phyloP scores from a whole-genome alignment of 176 grass and related monocot genomes.

The Carex cristatella region DNA sequence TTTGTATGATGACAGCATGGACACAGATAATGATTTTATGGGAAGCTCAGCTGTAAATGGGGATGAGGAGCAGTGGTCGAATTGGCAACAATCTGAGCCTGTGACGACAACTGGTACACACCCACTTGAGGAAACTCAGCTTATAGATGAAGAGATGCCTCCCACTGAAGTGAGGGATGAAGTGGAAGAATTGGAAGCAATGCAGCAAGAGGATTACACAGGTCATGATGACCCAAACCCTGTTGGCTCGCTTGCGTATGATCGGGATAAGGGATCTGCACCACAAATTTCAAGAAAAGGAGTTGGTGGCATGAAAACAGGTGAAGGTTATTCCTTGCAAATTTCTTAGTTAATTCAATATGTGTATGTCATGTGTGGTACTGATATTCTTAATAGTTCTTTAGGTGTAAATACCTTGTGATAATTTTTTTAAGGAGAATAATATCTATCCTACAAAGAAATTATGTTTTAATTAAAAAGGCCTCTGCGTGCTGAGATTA shows the following conservation, averaged over 20 bases:
- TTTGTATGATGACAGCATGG: neutral
- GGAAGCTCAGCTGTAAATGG: neutral
- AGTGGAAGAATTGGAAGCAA: neutral
- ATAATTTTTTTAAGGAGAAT: neutral
- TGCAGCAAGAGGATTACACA: neutral
- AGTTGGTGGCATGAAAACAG: slow-evolving; percentile 2
- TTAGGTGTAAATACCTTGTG: neutral
- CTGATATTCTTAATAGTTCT: neutral
- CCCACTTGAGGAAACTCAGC: neutral
- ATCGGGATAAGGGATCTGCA: slow-evolving; percentile 11
- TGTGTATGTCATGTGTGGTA: neutral
- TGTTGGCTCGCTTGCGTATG: slow-evolving; percentile 18
- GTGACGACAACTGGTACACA: neutral
- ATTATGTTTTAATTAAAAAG: neutral
- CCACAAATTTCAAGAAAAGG: neutral
- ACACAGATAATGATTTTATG: neutral
- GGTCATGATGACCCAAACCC: slow-evolving; percentile 10
- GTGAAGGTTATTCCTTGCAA: slow-evolving; percentile 13
- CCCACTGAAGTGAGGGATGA: neutral
- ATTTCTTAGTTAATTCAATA: slow-evolving; percentile 1
- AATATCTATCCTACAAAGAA: neutral
- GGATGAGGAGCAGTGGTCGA: neutral
- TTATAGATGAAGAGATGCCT: slow-evolving; percentile 1
- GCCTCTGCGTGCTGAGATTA: neutral
- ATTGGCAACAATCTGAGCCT: slow-evolving; percentile 2